phyloP scores from a whole-genome alignment of 2,329 filamentous ascomycete species.

The Alternaria sp. region DNA sequence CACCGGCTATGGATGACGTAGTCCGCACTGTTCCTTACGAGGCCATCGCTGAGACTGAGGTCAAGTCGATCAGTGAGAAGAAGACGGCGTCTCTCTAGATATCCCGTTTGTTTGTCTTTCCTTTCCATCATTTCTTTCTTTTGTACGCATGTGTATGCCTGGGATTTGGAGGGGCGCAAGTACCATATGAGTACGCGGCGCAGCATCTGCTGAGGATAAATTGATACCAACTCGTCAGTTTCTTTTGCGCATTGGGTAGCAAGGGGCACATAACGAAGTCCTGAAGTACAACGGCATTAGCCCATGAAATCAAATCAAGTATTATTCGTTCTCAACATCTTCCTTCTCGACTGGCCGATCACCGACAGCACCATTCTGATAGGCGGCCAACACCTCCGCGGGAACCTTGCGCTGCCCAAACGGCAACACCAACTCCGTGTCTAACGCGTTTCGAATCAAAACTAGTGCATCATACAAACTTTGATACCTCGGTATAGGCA shows the following conservation, averaged over 20 bases:
- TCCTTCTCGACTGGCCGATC: not conserved
- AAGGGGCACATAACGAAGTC: not conserved
- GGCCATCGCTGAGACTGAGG: not conserved
- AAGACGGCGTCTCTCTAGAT: not conserved
- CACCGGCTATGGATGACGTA: not conserved
- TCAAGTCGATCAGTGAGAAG: not conserved
- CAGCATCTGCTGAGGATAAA: not conserved
- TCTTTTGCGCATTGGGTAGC: not conserved
- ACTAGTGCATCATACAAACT: not conserved
- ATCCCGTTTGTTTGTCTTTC: not conserved
- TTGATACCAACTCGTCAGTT: not conserved
- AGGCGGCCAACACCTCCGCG: not conserved
- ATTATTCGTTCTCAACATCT: accelerated
- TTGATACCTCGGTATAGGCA: not conserved
- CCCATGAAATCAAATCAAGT: not conserved
- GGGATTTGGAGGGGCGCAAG: not conserved
- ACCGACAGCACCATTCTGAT: not conserved
- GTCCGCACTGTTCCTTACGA: not conserved
- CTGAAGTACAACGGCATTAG: not conserved
- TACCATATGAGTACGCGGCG: not conserved
- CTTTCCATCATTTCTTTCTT: not conserved
- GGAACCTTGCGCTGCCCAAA: not conserved
- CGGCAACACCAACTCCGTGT: not conserved
- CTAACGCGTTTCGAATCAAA: not conserved
- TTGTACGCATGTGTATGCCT: not conserved